Conservation (phyloP, 2,329 filamentous ascomycete species). For the Trichoderma pleuroti region DNA sequence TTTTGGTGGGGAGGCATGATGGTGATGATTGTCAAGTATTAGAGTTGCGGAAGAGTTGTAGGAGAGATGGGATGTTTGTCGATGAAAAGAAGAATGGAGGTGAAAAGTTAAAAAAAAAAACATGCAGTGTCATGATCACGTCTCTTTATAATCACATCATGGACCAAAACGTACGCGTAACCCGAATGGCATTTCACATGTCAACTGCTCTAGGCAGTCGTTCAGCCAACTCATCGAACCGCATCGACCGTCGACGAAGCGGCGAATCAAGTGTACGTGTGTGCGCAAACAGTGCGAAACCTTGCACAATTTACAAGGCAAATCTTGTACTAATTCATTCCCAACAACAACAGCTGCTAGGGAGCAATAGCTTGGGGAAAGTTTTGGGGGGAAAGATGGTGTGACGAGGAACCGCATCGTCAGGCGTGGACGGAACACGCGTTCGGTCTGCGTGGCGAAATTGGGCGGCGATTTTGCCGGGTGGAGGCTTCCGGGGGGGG, state of each 20-base stretch:
- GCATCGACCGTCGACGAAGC: neutral
- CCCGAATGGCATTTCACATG: neutral
- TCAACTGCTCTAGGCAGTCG: neutral
- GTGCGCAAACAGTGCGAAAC: neutral
- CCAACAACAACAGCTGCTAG: neutral
- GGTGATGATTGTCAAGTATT: neutral
- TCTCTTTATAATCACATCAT: neutral
- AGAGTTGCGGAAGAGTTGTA: neutral
- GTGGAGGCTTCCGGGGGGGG: neutral
- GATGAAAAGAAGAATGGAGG: neutral
- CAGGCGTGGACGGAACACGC: neutral
- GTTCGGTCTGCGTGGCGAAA: neutral
- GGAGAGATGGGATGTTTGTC: neutral
- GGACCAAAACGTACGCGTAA: neutral
- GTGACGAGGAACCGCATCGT: neutral
- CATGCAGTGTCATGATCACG: neutral
- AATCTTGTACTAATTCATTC: neutral
- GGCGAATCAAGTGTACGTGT: neutral
- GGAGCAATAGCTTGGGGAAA: neutral
- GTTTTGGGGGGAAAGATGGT: neutral
- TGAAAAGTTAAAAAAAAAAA: neutral
- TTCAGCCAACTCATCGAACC: constrained; percentile 7
- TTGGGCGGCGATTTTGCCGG: neutral
- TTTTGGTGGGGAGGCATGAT: constrained; percentile 15
- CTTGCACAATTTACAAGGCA: neutral